A percentile compares a stretch with the other conserved stretches of the same genome.
These are phyloP conservation scores for Agaricus blazei DNA, from an alignment of 768 basidiomycete species.

Conservation along the genomic window DNA sequence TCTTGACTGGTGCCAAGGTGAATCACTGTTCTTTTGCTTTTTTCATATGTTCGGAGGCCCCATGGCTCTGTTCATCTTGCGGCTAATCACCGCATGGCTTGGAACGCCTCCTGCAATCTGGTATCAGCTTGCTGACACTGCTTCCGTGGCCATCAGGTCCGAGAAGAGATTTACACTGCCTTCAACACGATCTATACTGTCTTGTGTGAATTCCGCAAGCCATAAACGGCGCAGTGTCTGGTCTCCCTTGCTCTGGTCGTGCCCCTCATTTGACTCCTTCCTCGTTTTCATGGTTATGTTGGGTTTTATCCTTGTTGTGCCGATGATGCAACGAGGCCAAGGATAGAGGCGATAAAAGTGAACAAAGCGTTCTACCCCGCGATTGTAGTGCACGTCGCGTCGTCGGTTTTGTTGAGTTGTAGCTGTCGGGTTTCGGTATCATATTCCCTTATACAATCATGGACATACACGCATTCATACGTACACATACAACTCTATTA, in stretches of 20 bases:
- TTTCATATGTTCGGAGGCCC: slow-evolving; percentile 14
- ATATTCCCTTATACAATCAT: slow-evolving; percentile 25
- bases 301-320: slow-evolving; percentile 9
- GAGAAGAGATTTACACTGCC: slow-evolving; percentile 99
- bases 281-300: slow-evolving; percentile 11
- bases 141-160: slow-evolving; percentile 57
- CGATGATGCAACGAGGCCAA: slow-evolving; percentile 14
- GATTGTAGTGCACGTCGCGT: slow-evolving; percentile 46
- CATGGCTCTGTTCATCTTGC: slow-evolving; percentile 14
- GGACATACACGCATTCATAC: slow-evolving; percentile 13
- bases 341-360: slow-evolving; percentile 18
- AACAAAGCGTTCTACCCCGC: slow-evolving; percentile 14
- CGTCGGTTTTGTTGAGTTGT: slow-evolving; percentile 16
- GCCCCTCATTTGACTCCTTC: slow-evolving; percentile 16
- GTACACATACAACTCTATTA: slow-evolving; percentile 24
- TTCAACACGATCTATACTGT: slow-evolving; percentile 99
- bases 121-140: slow-evolving; percentile 42
- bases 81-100: slow-evolving; percentile 11
- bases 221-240: slow-evolving; percentile 32
- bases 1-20: slow-evolving; percentile 98
- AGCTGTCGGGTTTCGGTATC: slow-evolving; percentile 6
- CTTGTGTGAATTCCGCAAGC: slow-evolving; percentile 91
- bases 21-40: slow-evolving; percentile 22
- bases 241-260: slow-evolving; percentile 14
- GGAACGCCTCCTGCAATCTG: slow-evolving; percentile 15